phyloP scores from a whole-genome alignment of 208 protist genomes.

The Willaertia magna region DNA sequence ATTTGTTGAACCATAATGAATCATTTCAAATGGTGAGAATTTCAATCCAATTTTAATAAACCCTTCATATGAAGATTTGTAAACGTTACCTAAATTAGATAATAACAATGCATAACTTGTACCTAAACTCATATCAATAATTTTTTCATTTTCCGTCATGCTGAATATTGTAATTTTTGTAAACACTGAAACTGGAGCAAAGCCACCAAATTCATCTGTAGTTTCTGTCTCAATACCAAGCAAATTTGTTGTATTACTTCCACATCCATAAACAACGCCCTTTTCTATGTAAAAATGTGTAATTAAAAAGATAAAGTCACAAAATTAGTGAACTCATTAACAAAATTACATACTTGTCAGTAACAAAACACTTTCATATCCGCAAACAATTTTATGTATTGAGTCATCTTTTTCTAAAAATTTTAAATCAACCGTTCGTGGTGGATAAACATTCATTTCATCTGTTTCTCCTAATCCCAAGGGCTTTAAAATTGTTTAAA shows the following conservation, averaged over 20 bases:
- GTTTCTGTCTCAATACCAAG: neutral
- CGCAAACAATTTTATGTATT: neutral
- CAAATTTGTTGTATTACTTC: neutral
- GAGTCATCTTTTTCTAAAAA: neutral
- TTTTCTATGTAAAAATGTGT: too few species aligned
- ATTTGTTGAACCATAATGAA: neutral
- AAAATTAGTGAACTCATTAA: too few species aligned
- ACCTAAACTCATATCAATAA: neutral
- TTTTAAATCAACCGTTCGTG: neutral
- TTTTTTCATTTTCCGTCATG: too few species aligned
- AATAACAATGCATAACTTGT: neutral
- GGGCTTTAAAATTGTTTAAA: neutral
- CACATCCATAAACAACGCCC: neutral
- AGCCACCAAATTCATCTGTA: too few species aligned
- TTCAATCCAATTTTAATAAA: neutral
- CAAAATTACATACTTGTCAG: too few species aligned
- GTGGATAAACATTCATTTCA: neutral
- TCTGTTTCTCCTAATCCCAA: neutral
- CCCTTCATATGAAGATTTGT: neutral
- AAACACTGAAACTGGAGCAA: too few species aligned
- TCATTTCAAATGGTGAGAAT: neutral
- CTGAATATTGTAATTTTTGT: too few species aligned
- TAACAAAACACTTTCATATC: neutral
- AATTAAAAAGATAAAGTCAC: too few species aligned
- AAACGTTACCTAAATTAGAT: neutral